Evolutionary conservation across 2,329 filamentous ascomycete genomes (phyloP), one percentile per base, ranked within the genome.

Genomic region (Apiospora malaysiana): DNA sequence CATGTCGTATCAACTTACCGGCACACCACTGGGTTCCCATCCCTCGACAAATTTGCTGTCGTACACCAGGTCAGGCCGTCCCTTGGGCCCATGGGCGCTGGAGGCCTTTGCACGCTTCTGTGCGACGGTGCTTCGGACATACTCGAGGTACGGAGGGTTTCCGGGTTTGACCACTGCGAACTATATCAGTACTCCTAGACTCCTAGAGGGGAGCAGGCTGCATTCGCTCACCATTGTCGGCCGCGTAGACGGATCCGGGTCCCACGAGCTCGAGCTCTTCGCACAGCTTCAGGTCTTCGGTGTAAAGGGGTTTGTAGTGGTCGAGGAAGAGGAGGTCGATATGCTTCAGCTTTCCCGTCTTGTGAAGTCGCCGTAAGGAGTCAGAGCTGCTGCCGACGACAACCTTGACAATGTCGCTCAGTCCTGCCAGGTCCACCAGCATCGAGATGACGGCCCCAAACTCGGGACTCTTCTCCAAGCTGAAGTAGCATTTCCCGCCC

Each of bases 251-350:
- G 0, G 87, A 87, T 0, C 92, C 92, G 0, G 86, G 84, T 0
- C 83, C 84, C 3, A 96, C 84, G 46, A 95, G 79, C 0, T 86
- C 87, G 6, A 95, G 82, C 49, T 92, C 86, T 82, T 96, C 93
- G 78, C 91, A 93, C 0, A 94, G 85, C 81, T 94, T 94, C 72
- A 95, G 81, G 76, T 96, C 94, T 0, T 88, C 86, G 0, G 88
- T 89, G 78, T 95, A 96, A 0, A 90, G 88, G 0, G 92, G 91
- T 80, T 95, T 95, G 81, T 92, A 91, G 79, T 96, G 93, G 76
- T 96, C 94, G 46, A 96, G 82, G 79, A 96, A 95, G 80, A 94
- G 83, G 49, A 95, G 81, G 75, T 94, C 92, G 72, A 94, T 88
- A 65, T 86, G 85, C 32, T 84, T 80, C 32, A 94, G 78, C 5